Base-by-base conservation (phyloP, 306 rosid species). In the Vicia villosa region DNA sequence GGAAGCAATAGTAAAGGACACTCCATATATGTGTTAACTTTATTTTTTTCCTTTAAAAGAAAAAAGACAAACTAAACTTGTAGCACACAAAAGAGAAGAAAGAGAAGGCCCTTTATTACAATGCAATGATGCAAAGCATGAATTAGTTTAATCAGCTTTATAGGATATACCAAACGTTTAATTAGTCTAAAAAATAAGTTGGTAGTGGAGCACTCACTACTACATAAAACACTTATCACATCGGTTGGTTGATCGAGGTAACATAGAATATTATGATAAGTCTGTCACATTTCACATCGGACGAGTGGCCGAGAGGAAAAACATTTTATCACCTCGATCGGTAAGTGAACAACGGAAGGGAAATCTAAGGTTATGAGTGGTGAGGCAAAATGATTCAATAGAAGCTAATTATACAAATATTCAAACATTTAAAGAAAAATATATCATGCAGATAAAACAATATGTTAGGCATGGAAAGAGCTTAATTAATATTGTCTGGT, bases 111-210 rank as follows among this genome's bases (percentile, higher is more conserved):
- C 57, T 72, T 65, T 65, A 56, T 47, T 37, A 43, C 14, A 46
- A 71, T 47, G 69, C 32, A 77, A 65, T 77, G 72, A 77, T 64
- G 30, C 49, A 13, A 10, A 6, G 19, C 66, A 66, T 46, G 59
- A 24, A 56, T 56, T 26, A 46, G 61, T 5, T 32, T 32, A 34
- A 76, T 17, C 28, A 63, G n/a, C 41, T 51, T 61, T 58, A n/a
- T 37, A 61, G 47, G 17, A 50, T 70, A 56, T 14, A 42, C 66
- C 67, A 54, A 63, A 55, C 38, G 26, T 26, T 52, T 14, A 56
- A 26, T 58, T 30, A 58, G 8, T 58, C 22, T 56, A 13, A 4
- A 56, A 55, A 24, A 24, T 55, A 55, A 55, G 20, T 26, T 26
- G 19, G 19, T 26, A 26, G 3, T 56, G 28, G 12, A 59, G 22